Evolutionary conservation across 805 yeast species (phyloP), one percentile per base, ranked within the genome.

Genomic region (Metschnikowia continentalis): DNA sequence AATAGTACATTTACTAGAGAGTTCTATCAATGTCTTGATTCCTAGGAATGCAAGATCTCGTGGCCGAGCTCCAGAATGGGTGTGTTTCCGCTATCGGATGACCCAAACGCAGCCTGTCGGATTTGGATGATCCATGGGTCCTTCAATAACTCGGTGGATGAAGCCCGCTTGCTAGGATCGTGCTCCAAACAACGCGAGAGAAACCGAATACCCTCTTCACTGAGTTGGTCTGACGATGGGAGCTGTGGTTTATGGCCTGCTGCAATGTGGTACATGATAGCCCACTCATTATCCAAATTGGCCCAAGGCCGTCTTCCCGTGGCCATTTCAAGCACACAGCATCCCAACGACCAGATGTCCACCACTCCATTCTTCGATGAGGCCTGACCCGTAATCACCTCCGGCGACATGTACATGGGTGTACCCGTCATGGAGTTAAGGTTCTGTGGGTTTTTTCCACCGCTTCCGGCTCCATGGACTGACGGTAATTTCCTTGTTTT

Each of bases 341-440:
- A 94, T 3, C 99, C 99, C 39, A 92, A 73, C 0, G 99, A 90
- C 99, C 99, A 94, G 33, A 94, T 88, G 70, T 94, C 99, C 43
- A 72, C 79, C 3, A 84, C 82, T 2, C 91, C 91, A 56, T 77
- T 80, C 49, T 75, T 72, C 33, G 84, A 86, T 1, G 78, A 63
- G 1, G 77, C 68, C 5, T 80, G 75, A 2, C 97, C 97, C 1
- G 94, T 88, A 52, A 94, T 89, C 0, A 89, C 88, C 62, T 94
- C 99, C 0, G 99, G 99, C 0, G 98, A 90, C 98, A 94, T 92
- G 70, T 94, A 94, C 97, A 92, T 94, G 14, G 98, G 98, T 0
- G 99, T 94, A 37, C 99, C 99, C 2, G 96, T 84, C 75, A 87
- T 77, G 30, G 80, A 72, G 52, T 72, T 74, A 54, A 68, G 59